These are phyloP conservation scores for Suhomyces sp. DNA, from an alignment of 805 yeast species.

Conservation along the genomic window DNA sequence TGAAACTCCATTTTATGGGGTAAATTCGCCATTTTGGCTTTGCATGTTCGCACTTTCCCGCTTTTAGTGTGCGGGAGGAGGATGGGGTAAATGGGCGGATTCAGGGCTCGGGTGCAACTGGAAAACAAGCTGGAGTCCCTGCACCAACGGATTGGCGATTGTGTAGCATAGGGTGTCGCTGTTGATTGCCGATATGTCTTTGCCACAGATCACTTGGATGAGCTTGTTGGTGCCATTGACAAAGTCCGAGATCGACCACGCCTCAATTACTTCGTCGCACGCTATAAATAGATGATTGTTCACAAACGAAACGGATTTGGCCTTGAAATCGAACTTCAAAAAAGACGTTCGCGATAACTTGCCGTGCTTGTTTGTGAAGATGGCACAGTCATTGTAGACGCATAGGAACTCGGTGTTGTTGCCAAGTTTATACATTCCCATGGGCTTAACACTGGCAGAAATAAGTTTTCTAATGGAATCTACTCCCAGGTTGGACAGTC, in stretches of 20 bases:
- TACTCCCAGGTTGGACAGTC: constrained; percentile 15
- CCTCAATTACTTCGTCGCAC: constrained; percentile 66
- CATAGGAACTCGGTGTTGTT: constrained; percentile 51
- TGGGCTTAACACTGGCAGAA: constrained; percentile 46
- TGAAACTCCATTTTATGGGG: neutral
- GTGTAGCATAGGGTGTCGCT: constrained; percentile 21
- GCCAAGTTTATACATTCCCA: constrained; percentile 61
- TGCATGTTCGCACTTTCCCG: neutral
- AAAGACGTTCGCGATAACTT: constrained; percentile 44
- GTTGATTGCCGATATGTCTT: constrained; percentile 46
- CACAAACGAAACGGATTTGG: constrained; percentile 32
- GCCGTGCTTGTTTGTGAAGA: constrained; percentile 61
- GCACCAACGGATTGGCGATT: constrained; percentile 65
- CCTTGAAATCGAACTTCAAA: constrained; percentile 42
- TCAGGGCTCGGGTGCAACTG: constrained; percentile 20
- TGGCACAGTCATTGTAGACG: constrained; percentile 69
- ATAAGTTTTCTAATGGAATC: constrained; percentile 41
- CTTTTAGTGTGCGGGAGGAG: neutral
- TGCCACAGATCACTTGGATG: constrained; percentile 69
- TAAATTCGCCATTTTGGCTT: neutral
- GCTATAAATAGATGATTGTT: constrained; percentile 41
- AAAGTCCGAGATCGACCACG: constrained; percentile 55
- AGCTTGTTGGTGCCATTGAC: constrained; percentile 46
- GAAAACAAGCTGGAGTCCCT: constrained; percentile 60
- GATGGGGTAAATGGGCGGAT: neutral